A percentile compares a stretch with the other conserved stretches of the same genome.
Conservation (phyloP, 805 yeast genomes). For the Kodamaea leandrae region DNA sequence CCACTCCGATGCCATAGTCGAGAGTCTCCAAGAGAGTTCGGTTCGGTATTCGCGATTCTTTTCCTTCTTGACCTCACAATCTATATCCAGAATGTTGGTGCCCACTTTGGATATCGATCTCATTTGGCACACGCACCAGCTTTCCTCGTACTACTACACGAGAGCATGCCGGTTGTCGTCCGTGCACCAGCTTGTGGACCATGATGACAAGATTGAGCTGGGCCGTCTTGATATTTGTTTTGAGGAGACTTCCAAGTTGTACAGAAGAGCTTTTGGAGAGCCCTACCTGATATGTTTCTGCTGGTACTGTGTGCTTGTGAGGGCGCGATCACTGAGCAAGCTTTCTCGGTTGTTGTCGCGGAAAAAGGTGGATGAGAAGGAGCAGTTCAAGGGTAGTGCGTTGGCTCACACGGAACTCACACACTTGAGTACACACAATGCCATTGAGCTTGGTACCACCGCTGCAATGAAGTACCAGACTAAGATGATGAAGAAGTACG, state of each 20-base stretch:
- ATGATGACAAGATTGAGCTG: slow-evolving; percentile 10
- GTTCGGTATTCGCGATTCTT: slow-evolving; percentile 20
- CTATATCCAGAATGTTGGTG: slow-evolving; percentile 16
- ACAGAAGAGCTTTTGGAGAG: slow-evolving; percentile 8
- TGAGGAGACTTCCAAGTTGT: slow-evolving; percentile 12
- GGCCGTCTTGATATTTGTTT: slow-evolving; percentile 6
- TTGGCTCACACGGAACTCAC: no score
- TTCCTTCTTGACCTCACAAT: not conserved
- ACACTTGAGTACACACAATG: slow-evolving; percentile 5
- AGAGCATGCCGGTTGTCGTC: slow-evolving; percentile 14
- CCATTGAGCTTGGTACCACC: not conserved
- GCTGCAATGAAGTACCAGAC: not conserved
- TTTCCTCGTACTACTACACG: slow-evolving; percentile 16
- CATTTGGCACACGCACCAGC: slow-evolving; percentile 29
- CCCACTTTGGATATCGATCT: slow-evolving; percentile 30
- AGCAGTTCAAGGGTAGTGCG: not conserved
- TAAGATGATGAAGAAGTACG: not conserved
- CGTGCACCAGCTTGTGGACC: slow-evolving; percentile 13
- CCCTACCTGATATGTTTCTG: slow-evolving; percentile 14
- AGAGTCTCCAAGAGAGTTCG: slow-evolving; percentile 15
- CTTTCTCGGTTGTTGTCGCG: not conserved
- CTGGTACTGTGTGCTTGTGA: slow-evolving; percentile 6
- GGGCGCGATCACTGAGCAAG: not conserved
- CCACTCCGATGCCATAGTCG: slow-evolving; percentile 1
- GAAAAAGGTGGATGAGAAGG: not conserved